Conservation (phyloP, 768 basidiomycete species). For the Tylopilus subfusipes region DNA sequence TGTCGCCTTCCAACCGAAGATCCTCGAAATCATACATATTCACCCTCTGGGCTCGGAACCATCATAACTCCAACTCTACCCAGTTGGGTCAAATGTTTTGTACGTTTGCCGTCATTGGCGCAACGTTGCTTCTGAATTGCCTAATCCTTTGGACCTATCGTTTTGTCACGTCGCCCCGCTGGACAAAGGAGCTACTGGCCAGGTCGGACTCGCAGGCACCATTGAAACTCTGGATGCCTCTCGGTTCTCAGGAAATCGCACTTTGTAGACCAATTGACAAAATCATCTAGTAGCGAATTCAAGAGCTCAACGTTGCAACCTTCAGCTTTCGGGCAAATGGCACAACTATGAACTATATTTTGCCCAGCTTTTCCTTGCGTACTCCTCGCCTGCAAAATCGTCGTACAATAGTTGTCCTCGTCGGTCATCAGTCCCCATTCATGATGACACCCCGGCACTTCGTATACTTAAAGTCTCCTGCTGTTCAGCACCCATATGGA, state of each 20-base stretch:
- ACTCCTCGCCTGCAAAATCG: neutral
- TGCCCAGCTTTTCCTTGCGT: no score
- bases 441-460: neutral
- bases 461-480: neutral
- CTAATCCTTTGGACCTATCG: conserved; percentile 39
- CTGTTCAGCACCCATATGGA: neutral
- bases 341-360: no score
- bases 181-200: conserved; percentile 40
- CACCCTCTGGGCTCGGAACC: neutral
- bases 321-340: neutral
- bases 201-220: conserved; percentile 44
- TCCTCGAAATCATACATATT: neutral
- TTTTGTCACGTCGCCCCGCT: conserved; percentile 29
- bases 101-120: conserved; percentile 36
- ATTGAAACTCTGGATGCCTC: conserved; percentile 1
- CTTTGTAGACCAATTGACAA: neutral
- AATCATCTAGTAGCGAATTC: neutral
- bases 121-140: conserved; percentile 37
- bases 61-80: neutral
- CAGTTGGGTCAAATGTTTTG: conserved; percentile 8
- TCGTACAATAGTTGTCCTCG: no score
- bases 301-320: neutral
- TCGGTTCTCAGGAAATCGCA: no score
- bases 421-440: neutral
- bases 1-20: neutral